These are phyloP conservation scores for Pyricularia sp. DNA, from an alignment of 2,329 filamentous ascomycete genomes.

Conservation along the genomic window DNA sequence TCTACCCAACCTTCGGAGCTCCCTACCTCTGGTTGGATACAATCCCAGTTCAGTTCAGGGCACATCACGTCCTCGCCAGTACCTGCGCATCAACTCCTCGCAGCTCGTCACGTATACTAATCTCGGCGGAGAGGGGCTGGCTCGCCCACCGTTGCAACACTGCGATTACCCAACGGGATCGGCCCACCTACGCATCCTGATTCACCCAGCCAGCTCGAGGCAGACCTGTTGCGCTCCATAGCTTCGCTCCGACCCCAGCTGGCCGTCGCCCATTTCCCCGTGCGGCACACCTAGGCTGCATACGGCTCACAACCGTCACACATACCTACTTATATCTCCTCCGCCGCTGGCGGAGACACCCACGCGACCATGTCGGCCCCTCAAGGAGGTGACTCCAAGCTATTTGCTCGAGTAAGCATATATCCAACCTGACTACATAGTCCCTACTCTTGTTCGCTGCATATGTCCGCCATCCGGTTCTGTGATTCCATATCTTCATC, in stretches of 20 bases:
- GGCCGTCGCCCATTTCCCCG: background rate
- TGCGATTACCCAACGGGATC: background rate
- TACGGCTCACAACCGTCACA: background rate
- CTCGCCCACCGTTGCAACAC: background rate
- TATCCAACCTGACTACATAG: conserved; percentile 3
- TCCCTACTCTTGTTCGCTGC: conserved; percentile 4
- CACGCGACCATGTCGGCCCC: conserved; percentile 41
- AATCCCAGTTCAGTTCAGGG: background rate
- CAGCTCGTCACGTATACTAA: background rate
- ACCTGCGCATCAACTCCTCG: background rate
- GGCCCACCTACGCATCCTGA: background rate
- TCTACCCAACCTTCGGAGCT: background rate
- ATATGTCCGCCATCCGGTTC: background rate
- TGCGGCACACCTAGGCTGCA: background rate
- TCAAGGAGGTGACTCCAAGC: conserved; percentile 88
- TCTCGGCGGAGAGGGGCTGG: background rate
- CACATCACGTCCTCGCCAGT: background rate
- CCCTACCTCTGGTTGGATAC: conserved; percentile 1
- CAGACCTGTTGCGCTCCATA: background rate
- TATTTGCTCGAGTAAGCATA: conserved; percentile 84
- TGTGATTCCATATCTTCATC: background rate
- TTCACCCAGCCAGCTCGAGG: background rate
- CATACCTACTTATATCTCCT: background rate
- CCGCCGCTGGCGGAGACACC: conserved; percentile 4
- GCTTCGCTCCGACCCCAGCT: background rate